Conservation (phyloP, 139 green algal species). For the Pleodorina starrii region DNA sequence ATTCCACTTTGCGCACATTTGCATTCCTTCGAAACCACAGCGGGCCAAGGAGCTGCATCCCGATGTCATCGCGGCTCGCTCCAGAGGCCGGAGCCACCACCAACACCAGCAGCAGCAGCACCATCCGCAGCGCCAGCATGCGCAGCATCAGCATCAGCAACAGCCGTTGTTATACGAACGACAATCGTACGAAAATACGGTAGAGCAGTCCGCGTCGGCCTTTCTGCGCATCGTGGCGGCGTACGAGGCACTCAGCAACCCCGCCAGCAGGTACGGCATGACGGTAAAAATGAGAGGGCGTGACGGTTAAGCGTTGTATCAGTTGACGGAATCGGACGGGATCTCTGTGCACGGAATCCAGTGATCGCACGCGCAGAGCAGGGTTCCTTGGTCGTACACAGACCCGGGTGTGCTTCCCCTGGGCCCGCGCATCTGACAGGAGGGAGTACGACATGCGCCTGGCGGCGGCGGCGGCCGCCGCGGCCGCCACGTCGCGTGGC, state of each 20-base stretch:
- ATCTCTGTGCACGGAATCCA: no score
- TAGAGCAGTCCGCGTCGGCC: not conserved
- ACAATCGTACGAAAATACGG: not conserved
- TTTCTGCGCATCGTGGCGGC: conserved; percentile 54
- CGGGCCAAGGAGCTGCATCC: conserved; percentile 61
- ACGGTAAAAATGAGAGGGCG: no score
- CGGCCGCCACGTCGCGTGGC: not conserved
- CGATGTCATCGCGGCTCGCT: conserved; percentile 24
- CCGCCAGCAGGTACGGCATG: conserved; percentile 13
- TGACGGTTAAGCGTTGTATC: no score
- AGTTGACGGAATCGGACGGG: no score
- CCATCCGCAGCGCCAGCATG: not conserved
- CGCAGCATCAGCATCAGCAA: not conserved
- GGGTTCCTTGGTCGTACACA: no score
- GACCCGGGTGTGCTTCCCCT: no score
- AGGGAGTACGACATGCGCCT: conserved; percentile 27
- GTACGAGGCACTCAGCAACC: conserved; percentile 56
- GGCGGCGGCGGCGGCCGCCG: conserved; percentile 20
- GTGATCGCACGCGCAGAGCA: no score
- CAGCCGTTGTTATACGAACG: not conserved
- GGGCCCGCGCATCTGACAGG: no score
- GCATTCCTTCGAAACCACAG: no score
- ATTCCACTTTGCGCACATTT: no score
- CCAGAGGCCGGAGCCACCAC: not conserved
- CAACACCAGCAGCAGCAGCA: conserved; percentile 7